phyloP scores from a whole-genome alignment of 805 yeast genomes.

The Soucietia sequanensis region DNA sequence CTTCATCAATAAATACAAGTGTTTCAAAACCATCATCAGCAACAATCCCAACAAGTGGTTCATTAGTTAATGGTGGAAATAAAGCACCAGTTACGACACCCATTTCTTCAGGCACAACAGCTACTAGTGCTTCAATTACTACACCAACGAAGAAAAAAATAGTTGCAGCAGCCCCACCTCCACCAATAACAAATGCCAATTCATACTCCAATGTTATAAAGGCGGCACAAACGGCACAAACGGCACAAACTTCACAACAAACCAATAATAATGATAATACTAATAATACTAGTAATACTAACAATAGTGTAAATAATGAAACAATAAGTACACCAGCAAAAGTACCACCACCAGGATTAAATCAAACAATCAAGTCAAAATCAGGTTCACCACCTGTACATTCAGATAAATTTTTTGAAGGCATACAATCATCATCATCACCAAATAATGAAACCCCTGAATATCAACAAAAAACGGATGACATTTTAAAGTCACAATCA shows the following conservation, averaged over 20 bases:
- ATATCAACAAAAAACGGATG: no score
- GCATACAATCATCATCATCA: background rate
- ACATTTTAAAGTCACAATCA: slow-evolving; percentile 3
- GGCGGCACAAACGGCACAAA: slow-evolving; percentile 17
- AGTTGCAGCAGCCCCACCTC: slow-evolving; percentile 18
- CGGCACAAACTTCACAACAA: slow-evolving; percentile 1
- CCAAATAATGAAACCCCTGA: no score
- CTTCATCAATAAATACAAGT: no score
- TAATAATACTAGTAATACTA: no score
- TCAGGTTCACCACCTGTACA: slow-evolving; percentile 5
- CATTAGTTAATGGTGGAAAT: slow-evolving; percentile 13
- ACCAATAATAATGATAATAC: background rate
- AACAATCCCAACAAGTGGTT: slow-evolving; percentile 10
- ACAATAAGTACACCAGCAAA: slow-evolving; percentile 6
- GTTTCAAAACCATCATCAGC: slow-evolving; percentile 2
- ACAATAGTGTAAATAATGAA: no score
- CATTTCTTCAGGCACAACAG: slow-evolving; percentile 10
- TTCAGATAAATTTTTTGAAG: no score
- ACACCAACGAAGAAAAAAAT: slow-evolving; percentile 18
- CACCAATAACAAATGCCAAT: slow-evolving; percentile 18
- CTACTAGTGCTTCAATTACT: slow-evolving; percentile 7
- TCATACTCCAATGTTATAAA: slow-evolving; percentile 24
- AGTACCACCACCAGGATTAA: slow-evolving; percentile 13
- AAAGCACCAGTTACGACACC: slow-evolving; percentile 16
- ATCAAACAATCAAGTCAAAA: slow-evolving; percentile 7